Base-by-base conservation (phyloP, 495 filamentous ascomycete species). In the Immersiella caudata region DNA sequence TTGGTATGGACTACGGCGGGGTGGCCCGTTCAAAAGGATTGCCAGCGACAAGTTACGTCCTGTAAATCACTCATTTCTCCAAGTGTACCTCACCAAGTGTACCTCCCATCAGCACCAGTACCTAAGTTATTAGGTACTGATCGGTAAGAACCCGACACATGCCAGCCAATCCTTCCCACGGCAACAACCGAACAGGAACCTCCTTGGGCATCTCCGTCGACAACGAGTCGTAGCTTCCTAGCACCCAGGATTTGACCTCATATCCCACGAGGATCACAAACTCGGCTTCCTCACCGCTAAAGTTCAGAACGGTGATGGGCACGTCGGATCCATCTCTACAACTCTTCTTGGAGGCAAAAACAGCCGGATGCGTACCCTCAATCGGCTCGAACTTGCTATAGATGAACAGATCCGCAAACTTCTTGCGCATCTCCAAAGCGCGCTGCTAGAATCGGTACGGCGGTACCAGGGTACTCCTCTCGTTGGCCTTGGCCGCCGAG, bases 351-450 rank as follows among this genome's bases (percentile, higher is more conserved):
- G 16, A 52, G 49, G 18, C 49, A 3, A 52, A 52, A 12, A 52
- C 49, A 22, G 49, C 21, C 4, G 49, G 49, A 14, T 52, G 49
- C 49, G 12, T 52, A 12, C 21, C 16, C 49, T 71, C 67, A 0
- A 71, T 61, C 33, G 76, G 51, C 29, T 75, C 70, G 70, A 86
- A 91, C 65, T 81, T 73, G 1, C 89, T 89, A 72, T 90, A 88
- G 0, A 90, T 83, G 63, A 90, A 89, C 11, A 85, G 72, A 54
- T 88, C 83, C 2, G 82, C 79, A 64, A 82, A 69, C 55, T 83
- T 67, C 67, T 84, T 85, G 14, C 85, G 75, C 20, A 79, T 46
- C 16, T 63, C 65, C 33, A 88, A 62, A 46, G 79, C 64, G 24
- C 61, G 46, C 61, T 80, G 80, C 82, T 82, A 88, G 68, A 82